Percentiles rank a stretch among this genome's conserved stretches.
These are phyloP conservation scores for Tillandsia fasciculata DNA, from an alignment of 176 grass and related monocot species.

Conservation along the genomic window DNA sequence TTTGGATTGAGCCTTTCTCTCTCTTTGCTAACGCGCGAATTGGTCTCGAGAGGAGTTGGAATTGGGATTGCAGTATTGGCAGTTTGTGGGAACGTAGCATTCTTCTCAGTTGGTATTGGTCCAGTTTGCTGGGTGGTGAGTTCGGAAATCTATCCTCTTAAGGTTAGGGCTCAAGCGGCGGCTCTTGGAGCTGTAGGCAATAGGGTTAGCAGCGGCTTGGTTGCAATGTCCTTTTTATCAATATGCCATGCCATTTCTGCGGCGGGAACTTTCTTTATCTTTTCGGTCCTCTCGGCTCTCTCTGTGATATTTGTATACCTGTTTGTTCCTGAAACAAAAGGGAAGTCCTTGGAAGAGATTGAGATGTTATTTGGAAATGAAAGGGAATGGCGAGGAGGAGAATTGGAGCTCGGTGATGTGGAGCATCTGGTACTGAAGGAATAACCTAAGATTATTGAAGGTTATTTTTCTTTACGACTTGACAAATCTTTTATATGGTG, in stretches of 20 bases:
- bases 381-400: constrained; percentile 9
- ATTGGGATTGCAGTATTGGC: constrained; percentile 27
- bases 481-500: too few relatives aligned
- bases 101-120: constrained; percentile 65
- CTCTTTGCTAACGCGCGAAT: constrained; percentile 26
- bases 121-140: constrained; percentile 52
- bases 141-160: constrained; percentile 53
- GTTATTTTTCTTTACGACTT: too few relatives aligned
- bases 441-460: neutral
- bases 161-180: constrained; percentile 44
- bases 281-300: constrained; percentile 37
- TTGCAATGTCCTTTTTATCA: constrained; percentile 64
- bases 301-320: constrained; percentile 41
- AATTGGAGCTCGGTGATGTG: constrained; percentile 42
- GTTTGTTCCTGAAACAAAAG: constrained; percentile 50
- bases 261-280: constrained; percentile 39
- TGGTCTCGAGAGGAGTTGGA: constrained; percentile 21
- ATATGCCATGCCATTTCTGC: constrained; percentile 33
- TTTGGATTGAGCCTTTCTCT: constrained; percentile 28
- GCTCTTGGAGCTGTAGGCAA: constrained; percentile 48
- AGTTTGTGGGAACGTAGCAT: constrained; percentile 58
- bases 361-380: constrained; percentile 30
- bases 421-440: constrained; percentile 25
- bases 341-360: constrained; percentile 54
- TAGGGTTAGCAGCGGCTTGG: constrained; percentile 42